Evolutionary conservation across 2,329 filamentous ascomycete genomes (phyloP), one percentile per base, ranked within the genome.

Genomic region (Elsinoe arachidis): DNA sequence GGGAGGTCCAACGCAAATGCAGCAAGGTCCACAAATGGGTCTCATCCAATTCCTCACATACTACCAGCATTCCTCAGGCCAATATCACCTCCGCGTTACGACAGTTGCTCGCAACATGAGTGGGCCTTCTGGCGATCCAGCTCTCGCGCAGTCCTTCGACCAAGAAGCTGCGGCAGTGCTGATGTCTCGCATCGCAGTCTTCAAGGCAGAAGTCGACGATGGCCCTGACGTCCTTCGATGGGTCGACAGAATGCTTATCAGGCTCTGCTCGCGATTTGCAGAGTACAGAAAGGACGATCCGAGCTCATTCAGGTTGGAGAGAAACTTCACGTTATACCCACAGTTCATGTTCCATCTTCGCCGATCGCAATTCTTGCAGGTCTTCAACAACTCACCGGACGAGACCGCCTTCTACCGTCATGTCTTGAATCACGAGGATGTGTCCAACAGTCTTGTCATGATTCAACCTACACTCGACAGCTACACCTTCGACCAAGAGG

Each of bases 271-370:
- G 41, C 84, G 92, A 64, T 99, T 99, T 69, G 93, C 93, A 26
- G 93, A 99, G 72, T 99, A 99, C 71, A 83, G 93, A 61, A 99
- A 99, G 74, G 93, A 99, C 69, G 93, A 99, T 66, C 90, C 93
- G 12, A 95, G 92, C 4, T 97, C 92, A 0, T 99, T 99, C 83
- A 84, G 90, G 35, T 75, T 96, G 61, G 93, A 99, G 74, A 96
- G 96, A 83, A 99, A 99, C 78, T 99, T 99, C 69, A 97, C 92
- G 0, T 80, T 99, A 14, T 99, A 99, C 69, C 93, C 93, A 23
- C 93, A 99, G 71, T 99, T 99, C 76, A 99, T 99, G 93, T 99
- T 99, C 80, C 93, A 99, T 72, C 81, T 99, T 60, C 87, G 93
- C 65, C 84, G 93, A 73, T 96, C 90, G 73, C 93, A 97, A 73